Evolutionary conservation across 2,329 filamentous ascomycete species (phyloP).

Genomic region (Paramyrothecium sp.): DNA sequence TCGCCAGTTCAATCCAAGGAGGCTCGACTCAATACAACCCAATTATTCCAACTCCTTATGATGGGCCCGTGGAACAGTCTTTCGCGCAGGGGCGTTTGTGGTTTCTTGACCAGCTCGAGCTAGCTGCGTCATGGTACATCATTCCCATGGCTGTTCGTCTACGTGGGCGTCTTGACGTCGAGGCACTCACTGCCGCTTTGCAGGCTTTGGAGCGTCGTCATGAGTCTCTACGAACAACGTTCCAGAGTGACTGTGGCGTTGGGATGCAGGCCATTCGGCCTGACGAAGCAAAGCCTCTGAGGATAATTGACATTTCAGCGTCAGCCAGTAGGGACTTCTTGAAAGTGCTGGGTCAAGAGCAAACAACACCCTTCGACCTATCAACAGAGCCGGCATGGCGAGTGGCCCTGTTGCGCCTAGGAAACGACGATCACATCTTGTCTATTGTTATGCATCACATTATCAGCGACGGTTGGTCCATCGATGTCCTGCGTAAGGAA

Average conservation of each 20-base stretch:
- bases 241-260: slow-evolving; percentile 2
- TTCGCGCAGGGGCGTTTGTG: slow-evolving; percentile 11
- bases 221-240: slow-evolving; percentile 11
- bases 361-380: slow-evolving; percentile 9
- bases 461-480: slow-evolving; percentile 14
- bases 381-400: slow-evolving; percentile 9
- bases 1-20: not conserved
- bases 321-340: not conserved
- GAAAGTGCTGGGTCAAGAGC: not conserved
- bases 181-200: slow-evolving; percentile 4
- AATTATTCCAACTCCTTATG: not conserved
- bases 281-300: not conserved
- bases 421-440: slow-evolving; percentile 7
- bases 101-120: slow-evolving; percentile 12
- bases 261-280: slow-evolving; percentile 5
- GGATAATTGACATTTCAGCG: not conserved
- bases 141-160: slow-evolving; percentile 7
- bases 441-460: slow-evolving; percentile 14
- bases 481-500: slow-evolving; percentile 10
- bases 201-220: slow-evolving; percentile 11
- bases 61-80: slow-evolving; percentile 7
- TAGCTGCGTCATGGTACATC: slow-evolving; percentile 2
- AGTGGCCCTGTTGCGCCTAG: slow-evolving; percentile 7
- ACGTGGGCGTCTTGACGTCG: slow-evolving; percentile 2
- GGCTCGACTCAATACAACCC: not conserved